Evolutionary conservation across 1,139 yeast genomes (phyloP).

Genomic region (Lodderomyces beijingensis): DNA sequence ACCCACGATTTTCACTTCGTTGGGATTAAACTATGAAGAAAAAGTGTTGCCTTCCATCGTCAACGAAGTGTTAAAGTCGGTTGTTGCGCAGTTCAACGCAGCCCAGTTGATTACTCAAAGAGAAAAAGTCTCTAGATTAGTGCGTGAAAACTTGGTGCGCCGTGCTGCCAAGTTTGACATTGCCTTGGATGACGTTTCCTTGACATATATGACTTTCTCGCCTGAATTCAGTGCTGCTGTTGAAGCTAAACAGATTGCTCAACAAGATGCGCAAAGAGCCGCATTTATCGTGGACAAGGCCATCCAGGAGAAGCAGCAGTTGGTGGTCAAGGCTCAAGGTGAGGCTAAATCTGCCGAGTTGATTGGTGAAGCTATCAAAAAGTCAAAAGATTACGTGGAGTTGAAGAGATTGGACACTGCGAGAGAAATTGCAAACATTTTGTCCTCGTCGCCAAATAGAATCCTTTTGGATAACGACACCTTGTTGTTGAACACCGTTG

Average conservation of each 20-base stretch:
- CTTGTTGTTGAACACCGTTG: constrained; percentile 79
- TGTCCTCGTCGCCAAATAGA: constrained; percentile 85
- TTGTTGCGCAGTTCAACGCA: constrained; percentile 97
- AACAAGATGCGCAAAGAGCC: constrained; percentile 98
- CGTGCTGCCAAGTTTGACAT: constrained; percentile 90
- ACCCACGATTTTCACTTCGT: constrained; percentile 83
- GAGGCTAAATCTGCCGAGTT: constrained; percentile 97
- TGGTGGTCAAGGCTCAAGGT: constrained; percentile 96
- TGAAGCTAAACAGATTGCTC: constrained; percentile 98
- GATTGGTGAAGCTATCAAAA: constrained; percentile 98
- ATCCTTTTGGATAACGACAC: constrained; percentile 91
- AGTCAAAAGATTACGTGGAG: constrained; percentile 92
- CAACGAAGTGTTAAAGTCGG: constrained; percentile 93
- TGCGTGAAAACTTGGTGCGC: constrained; percentile 84
- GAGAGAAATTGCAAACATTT: constrained; percentile 83
- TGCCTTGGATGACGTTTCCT: constrained; percentile 88
- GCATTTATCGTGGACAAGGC: constrained; percentile 97
- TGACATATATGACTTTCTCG: constrained; percentile 93
- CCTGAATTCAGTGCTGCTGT: constrained; percentile 98
- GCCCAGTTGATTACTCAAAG: constrained; percentile 97
- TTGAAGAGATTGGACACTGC: constrained; percentile 96
- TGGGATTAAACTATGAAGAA: constrained; percentile 94
- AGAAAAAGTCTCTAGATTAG: constrained; percentile 89
- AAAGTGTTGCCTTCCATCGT: constrained; percentile 95
- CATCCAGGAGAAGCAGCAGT: constrained; percentile 93